These are phyloP conservation scores for Hemisphaericaspora xylanilytica DNA, from an alignment of 1,139 yeast species.

Conservation along the genomic window DNA sequence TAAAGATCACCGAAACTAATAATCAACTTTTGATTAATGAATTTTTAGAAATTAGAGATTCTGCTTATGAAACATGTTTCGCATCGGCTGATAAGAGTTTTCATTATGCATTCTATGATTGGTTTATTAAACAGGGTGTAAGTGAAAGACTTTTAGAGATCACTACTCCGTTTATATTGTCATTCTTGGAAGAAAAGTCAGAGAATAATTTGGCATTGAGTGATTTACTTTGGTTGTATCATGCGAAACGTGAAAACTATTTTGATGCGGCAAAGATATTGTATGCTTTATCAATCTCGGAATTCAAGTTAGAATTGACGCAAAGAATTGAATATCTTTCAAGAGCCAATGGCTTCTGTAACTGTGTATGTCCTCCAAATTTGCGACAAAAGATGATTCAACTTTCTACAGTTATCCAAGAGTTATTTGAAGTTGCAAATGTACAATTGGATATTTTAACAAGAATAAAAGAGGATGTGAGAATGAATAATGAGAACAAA, in stretches of 20 bases:
- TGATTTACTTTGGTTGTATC: constrained; percentile 83
- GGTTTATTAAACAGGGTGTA: constrained; percentile 80
- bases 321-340: constrained; percentile 86
- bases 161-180: constrained; percentile 75
- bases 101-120: constrained; percentile 88
- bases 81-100: constrained; percentile 74
- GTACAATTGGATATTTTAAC: constrained; percentile 79
- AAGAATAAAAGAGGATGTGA: constrained; percentile 55
- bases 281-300: constrained; percentile 70
- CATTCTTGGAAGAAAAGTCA: constrained; percentile 75
- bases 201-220: constrained; percentile 68
- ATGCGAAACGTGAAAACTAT: constrained; percentile 77
- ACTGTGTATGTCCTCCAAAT: constrained; percentile 77
- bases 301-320: constrained; percentile 63
- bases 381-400: constrained; percentile 74
- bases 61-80: constrained; percentile 73
- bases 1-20: constrained; percentile 46
- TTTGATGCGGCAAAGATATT: constrained; percentile 82
- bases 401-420: constrained; percentile 68
- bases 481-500: constrained; percentile 49
- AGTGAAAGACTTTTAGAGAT: constrained; percentile 76
- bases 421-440: constrained; percentile 82
- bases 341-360: constrained; percentile 90
- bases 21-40: constrained; percentile 50
- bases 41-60: constrained; percentile 60